Conservation (phyloP, 306 rosid genomes). For the Pterocarpus santalinus region DNA sequence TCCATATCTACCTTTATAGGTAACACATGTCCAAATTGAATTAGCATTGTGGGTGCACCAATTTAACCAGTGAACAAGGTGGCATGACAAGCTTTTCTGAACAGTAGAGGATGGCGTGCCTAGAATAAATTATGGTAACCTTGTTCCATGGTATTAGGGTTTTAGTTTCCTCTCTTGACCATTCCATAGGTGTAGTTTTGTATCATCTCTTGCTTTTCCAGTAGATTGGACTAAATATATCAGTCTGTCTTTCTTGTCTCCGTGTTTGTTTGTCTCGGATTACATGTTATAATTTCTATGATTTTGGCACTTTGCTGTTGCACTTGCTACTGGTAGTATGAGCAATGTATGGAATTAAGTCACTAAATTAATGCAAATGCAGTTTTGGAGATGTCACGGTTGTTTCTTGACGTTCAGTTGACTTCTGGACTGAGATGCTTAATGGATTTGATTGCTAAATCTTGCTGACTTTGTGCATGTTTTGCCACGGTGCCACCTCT, state of each 20-base stretch:
- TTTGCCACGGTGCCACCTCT: background rate
- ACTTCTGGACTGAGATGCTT: background rate
- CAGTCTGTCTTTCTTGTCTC: conserved; percentile 33
- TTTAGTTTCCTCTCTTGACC: conserved; percentile 25
- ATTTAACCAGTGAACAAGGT: conserved; percentile 45
- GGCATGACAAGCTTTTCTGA: conserved; percentile 40
- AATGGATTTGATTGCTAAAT: background rate
- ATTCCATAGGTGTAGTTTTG: conserved; percentile 33
- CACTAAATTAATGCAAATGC: background rate
- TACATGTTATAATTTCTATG: background rate
- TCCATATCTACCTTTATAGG: conserved; percentile 45
- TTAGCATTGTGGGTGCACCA: conserved; percentile 49
- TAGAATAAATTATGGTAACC: conserved; percentile 47
- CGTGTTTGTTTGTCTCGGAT: conserved; percentile 22
- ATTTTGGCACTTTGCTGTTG: conserved; percentile 17
- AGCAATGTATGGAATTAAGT: conserved; percentile 18
- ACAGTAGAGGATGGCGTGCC: conserved; percentile 34
- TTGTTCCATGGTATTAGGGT: conserved; percentile 41
- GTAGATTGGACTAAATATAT: conserved; percentile 29
- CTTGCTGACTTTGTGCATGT: background rate
- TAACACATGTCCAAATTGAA: conserved; percentile 44
- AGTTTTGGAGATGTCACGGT: conserved; percentile 1
- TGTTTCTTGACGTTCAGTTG: background rate
- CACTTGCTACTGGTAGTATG: background rate
- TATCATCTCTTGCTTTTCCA: conserved; percentile 31